Conservation (phyloP, 192 early-diverging fungal genomes). For the Backusella tuberculispora region DNA sequence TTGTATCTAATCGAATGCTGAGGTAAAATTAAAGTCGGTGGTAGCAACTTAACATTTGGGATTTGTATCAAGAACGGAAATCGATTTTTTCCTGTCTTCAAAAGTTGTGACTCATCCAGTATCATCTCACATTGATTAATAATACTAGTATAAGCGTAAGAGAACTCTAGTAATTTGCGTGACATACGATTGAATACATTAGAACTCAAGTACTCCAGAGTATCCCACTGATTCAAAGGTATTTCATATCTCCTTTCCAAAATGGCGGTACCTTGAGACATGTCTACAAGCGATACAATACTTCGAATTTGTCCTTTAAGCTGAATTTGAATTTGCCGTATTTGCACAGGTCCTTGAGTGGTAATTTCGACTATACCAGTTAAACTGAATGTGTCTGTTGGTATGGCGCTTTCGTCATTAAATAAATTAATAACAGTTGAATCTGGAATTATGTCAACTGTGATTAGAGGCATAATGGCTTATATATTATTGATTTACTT, state of each 20-base stretch:
- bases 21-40: not conserved
- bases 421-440: not conserved
- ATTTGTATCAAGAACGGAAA: not conserved
- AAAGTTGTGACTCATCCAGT: not conserved
- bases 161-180: not conserved
- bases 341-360: not conserved
- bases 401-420: not conserved
- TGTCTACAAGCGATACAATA: not conserved
- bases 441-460: slow-evolving; percentile 11
- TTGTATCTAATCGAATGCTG: slow-evolving; percentile 11
- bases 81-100: not conserved
- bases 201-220: not conserved
- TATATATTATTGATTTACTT: not conserved
- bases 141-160: not conserved
- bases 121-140: slow-evolving; percentile 4
- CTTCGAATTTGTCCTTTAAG: not conserved
- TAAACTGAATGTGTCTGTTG: not conserved
- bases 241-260: not conserved
- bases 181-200: not conserved
- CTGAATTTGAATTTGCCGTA: slow-evolving; percentile 8
- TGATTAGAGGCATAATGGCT: not conserved
- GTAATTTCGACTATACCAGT: slow-evolving; percentile 11
- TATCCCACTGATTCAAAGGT: slow-evolving; percentile 7
- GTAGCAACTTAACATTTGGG: not conserved
- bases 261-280: not conserved